Evolutionary conservation across 441 rosid genomes (phyloP), one percentile per base, ranked within the genome.

Genomic region (Adansonia grandidieri): DNA sequence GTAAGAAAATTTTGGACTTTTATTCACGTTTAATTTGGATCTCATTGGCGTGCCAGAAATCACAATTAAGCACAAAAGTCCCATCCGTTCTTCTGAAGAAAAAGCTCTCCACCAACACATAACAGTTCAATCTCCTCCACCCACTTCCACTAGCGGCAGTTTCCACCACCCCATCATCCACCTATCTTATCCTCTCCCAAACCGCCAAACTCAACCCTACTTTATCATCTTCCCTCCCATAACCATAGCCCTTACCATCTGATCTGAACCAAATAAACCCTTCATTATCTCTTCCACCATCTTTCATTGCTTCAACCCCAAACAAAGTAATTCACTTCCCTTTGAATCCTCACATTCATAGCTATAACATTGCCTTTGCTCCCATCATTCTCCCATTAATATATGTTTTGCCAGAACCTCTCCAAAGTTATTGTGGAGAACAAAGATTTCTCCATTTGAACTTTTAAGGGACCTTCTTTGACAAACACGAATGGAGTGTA

Each of bases 61-160:
- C 79, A 71, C 70, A 76, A 48, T 58, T 76, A 6, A 76, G 53
- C 22, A 81, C 80, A 65, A 77, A 40, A 44, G 17, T 77, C 19
- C 75, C 80, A 73, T 81, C 80, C 75, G 67, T 47, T 45, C 78
- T 81, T 47, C 8, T 60, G 57, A 77, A 19, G 7, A 66, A 77
- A 45, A 77, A 77, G 60, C 58, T 67, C 66, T 77, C 71, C 71
- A 66, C 78, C 78, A 67, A 77, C 20, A 66, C 80, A 58, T 58
- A 48, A 62, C 71, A 66, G 4, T 56, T 44, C 50, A 77, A 40
- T 58, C 73, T 61, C 58, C 56, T 65, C 63, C 78, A 56, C 28
- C 6, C 79, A 56, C 9, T 4, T 9, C 24, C 56, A 11, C 48
- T 44, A 5, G n/a, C 4, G 22, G 22, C 24, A 48, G 42, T 73